phyloP scores from a whole-genome alignment of 768 basidiomycete genomes.

The Termitomyces eurrhizus region DNA sequence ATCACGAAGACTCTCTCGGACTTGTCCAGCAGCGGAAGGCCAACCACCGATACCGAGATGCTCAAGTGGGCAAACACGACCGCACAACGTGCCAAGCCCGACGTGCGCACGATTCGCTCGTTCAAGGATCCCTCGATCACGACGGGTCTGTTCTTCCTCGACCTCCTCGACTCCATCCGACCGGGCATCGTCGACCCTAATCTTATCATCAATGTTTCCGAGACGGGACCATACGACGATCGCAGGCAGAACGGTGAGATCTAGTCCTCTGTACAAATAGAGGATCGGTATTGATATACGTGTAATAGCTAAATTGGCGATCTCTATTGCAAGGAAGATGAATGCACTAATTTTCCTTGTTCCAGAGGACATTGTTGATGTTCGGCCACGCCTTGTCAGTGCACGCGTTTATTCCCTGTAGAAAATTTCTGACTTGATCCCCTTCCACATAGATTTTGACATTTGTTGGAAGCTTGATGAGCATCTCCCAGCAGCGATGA shows the following conservation, averaged over 20 bases:
- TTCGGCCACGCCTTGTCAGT: slow-evolving; percentile 84
- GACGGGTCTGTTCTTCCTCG: slow-evolving; percentile 89
- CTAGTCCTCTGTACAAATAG: neutral
- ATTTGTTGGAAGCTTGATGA: slow-evolving; percentile 93
- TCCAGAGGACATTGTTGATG: slow-evolving; percentile 95
- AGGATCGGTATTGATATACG: slow-evolving; percentile 6
- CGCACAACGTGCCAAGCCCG: slow-evolving; percentile 65
- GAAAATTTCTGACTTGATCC: neutral
- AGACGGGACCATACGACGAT: slow-evolving; percentile 75
- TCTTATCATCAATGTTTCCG: slow-evolving; percentile 62
- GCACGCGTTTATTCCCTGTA: neutral
- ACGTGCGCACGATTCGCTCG: slow-evolving; percentile 67
- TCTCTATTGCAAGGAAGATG: slow-evolving; percentile 98
- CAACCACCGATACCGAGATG: slow-evolving; percentile 90
- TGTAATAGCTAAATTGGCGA: slow-evolving; percentile 83
- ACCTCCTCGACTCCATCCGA: slow-evolving; percentile 84
- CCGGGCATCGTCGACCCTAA: slow-evolving; percentile 94
- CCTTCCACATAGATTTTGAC: slow-evolving; percentile 69
- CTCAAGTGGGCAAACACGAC: slow-evolving; percentile 94
- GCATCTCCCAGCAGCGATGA: slow-evolving; percentile 30
- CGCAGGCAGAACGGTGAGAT: slow-evolving; percentile 85
- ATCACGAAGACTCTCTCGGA: slow-evolving; percentile 87
- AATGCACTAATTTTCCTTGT: slow-evolving; percentile 95
- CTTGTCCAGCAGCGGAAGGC: slow-evolving; percentile 71
- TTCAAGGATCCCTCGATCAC: slow-evolving; percentile 93